A percentile compares a stretch with the other conserved stretches of the same genome.
Conservation (phyloP, 768 basidiomycete species). For the Lactarius trivialis region DNA sequence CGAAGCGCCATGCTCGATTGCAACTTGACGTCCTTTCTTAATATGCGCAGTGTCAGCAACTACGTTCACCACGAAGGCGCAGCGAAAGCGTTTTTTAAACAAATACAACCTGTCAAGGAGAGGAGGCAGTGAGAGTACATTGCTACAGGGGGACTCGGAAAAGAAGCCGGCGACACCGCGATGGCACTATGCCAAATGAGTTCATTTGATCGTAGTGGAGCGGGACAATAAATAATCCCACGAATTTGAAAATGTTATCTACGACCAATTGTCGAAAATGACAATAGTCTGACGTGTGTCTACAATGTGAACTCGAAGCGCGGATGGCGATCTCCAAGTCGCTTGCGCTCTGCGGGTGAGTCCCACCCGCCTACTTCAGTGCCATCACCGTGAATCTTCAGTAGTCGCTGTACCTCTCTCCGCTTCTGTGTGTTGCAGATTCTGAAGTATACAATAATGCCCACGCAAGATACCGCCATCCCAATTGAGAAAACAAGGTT, state of each 20-base stretch:
- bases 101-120: too few species aligned
- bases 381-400: neutral
- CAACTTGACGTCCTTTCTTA: neutral
- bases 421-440: conserved; percentile 2
- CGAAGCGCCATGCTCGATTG: neutral
- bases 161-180: too few species aligned
- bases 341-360: neutral
- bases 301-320: too few species aligned
- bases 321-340: neutral
- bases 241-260: neutral
- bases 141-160: too few species aligned
- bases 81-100: too few species aligned
- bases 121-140: too few species aligned
- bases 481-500: neutral
- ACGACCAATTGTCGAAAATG: neutral
- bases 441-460: neutral
- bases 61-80: too few species aligned
- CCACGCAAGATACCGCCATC: neutral
- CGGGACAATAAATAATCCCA: neutral
- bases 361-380: neutral
- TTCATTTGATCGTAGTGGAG: neutral
- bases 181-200: too few species aligned
- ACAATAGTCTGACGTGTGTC: too few species aligned
- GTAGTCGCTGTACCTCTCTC: neutral
- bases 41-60: too few species aligned